phyloP scores from a whole-genome alignment of 140 eudicot genomes.

The Cichorium intybus region DNA sequence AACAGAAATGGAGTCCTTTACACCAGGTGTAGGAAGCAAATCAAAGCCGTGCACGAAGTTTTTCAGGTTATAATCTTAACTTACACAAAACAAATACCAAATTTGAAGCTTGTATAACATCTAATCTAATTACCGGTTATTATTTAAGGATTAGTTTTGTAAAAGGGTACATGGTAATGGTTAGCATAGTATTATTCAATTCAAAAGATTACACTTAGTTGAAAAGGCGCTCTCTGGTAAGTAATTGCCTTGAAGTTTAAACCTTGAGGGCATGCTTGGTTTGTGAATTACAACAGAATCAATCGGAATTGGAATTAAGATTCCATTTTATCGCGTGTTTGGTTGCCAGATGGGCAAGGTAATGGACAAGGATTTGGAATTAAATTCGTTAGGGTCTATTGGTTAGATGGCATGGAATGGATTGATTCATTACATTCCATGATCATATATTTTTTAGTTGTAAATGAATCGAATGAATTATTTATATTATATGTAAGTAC shows the following conservation, averaged over 20 bases:
- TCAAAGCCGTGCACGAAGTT: conserved; percentile 99
- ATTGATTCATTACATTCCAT: too few species aligned
- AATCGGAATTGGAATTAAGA: too few species aligned
- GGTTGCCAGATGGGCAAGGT: too few species aligned
- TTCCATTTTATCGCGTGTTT: too few species aligned
- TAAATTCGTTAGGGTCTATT: too few species aligned
- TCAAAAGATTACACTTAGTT: conserved; percentile 12
- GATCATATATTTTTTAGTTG: background rate
- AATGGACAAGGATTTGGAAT: too few species aligned
- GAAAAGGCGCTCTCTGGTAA: conserved; percentile 27
- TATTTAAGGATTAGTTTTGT: conserved; percentile 6
- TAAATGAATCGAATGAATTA: too few species aligned
- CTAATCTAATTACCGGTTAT: background rate
- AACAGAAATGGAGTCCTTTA: conserved; percentile 86
- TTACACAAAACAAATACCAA: conserved; percentile 38
- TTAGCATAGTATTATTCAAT: background rate
- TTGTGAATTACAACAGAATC: too few species aligned
- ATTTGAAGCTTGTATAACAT: too few species aligned
- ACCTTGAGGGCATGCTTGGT: background rate
- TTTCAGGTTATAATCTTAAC: conserved; percentile 90
- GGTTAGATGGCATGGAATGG: too few species aligned
- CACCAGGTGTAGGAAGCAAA: conserved; percentile 99
- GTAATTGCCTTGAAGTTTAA: conserved; percentile 11
- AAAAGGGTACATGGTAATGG: conserved; percentile 11
- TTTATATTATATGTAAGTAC: too few species aligned